A percentile compares a stretch with the other conserved stretches of the same genome.
Conservation (phyloP, 2,329 filamentous ascomycete species). For the Hymenoscyphus fructigenus region DNA sequence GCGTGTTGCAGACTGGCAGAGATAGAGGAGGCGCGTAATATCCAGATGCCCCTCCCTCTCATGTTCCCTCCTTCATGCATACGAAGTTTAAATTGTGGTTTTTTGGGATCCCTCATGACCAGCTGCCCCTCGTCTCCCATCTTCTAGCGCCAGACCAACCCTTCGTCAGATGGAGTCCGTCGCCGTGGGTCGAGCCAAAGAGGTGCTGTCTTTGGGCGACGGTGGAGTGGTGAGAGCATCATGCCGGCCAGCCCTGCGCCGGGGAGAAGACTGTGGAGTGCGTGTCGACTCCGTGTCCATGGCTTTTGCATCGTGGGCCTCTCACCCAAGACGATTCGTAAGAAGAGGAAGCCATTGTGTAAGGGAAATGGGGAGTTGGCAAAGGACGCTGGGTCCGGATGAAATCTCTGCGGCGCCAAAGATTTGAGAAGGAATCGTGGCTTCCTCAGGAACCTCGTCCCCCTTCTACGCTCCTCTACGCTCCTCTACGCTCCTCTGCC, state of each 20-base stretch:
- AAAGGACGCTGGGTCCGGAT: neutral
- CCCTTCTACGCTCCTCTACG: no score
- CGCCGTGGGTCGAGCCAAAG: neutral
- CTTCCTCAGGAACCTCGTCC: neutral
- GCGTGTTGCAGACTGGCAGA: neutral
- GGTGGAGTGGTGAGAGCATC: neutral
- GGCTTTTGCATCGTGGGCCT: slow-evolving; percentile 6
- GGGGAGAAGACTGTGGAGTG: neutral
- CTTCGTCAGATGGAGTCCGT: neutral
- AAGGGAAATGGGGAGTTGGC: slow-evolving; percentile 8
- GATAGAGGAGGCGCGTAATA: slow-evolving; percentile 2
- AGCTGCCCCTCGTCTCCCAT: neutral
- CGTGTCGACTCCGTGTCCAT: neutral
- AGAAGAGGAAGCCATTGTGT: slow-evolving; percentile 9
- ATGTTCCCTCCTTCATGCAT: neutral
- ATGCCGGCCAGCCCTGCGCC: neutral
- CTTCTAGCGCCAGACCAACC: neutral
- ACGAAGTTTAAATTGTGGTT: slow-evolving; percentile 3
- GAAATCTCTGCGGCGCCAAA: slow-evolving; percentile 13
- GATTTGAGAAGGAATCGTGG: neutral
- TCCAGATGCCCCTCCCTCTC: neutral
- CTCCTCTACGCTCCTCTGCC: neutral
- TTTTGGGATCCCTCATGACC: neutral
- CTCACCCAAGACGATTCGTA: neutral
- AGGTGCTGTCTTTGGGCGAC: neutral